Percentiles rank a stretch among this genome's conserved stretches.
Conservation (phyloP, 331 rosid species). For the Malus hybrid region DNA sequence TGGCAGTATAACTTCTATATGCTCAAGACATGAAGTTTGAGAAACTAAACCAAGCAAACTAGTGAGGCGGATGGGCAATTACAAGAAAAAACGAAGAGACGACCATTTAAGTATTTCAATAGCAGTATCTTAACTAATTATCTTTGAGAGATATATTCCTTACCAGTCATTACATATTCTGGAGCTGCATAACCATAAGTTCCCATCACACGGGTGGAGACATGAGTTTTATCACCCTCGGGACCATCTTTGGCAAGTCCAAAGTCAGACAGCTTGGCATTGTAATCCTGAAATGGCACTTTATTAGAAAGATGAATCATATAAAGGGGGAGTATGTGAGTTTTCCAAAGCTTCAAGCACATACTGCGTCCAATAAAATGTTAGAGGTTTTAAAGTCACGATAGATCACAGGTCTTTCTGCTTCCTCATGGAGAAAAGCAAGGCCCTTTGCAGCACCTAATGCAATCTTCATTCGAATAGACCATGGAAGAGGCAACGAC, state of each 20-base stretch:
- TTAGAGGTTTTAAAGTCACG: constrained; percentile 95
- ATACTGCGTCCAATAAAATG: constrained; percentile 90
- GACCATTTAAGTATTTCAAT: background rate
- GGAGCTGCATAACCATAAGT: constrained; percentile 98
- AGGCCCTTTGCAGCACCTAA: constrained; percentile 96
- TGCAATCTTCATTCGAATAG: constrained; percentile 93
- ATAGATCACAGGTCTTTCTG: constrained; percentile 84
- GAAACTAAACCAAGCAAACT: background rate
- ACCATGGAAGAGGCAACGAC: constrained; percentile 96
- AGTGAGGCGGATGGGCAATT: background rate
- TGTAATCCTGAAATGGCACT: constrained; percentile 61
- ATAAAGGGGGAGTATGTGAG: background rate
- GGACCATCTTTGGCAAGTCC: constrained; percentile 99
- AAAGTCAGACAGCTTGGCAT: constrained; percentile 93
- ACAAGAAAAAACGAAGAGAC: background rate
- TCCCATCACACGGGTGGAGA: constrained; percentile 73
- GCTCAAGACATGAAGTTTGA: background rate
- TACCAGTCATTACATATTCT: constrained; percentile 96
- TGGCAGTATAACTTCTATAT: background rate
- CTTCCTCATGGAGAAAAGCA: constrained; percentile 95
- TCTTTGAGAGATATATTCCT: background rate
- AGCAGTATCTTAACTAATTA: background rate
- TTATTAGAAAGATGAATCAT: constrained; percentile 27
- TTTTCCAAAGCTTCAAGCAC: constrained; percentile 22
- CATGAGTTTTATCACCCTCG: constrained; percentile 59